Evolutionary conservation across 306 rosid genomes (phyloP), one percentile per base, ranked within the genome.

Genomic region (Quercus rubra): DNA sequence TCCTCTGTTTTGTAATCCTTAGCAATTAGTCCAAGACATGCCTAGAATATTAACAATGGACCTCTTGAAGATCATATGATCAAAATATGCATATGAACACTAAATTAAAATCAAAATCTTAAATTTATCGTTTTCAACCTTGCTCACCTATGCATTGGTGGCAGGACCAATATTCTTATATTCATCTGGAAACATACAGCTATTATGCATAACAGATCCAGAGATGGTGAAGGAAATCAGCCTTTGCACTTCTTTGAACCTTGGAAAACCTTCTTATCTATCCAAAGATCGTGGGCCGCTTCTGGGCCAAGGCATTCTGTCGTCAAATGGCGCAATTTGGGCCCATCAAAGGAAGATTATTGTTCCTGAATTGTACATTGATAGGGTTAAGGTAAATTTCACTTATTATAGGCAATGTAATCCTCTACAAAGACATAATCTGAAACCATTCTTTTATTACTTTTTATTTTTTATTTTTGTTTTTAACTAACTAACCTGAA

Each of bases 201-300:
- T 55, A 15, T 19, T 84, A 7, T 68, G 75, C 35, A 35, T 87
- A 3, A 78, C 83, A 41, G 86, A 84, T 20, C 23, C 54, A 58
- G 88, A 84, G 69, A 76, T 66, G 75, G 88, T 82, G 80, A 87
- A 80, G 77, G 88, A 87, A 67, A 74, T 87, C 11, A 33, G 88
- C 43, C 25, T 51, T 0, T 77, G 58, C 57, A 82, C 77, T 9
- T 73, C 88, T 0, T 64, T 84, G 74, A 64, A 6, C 57, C 69
- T 87, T 35, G 88, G 90, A 52, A 84, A 63, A 77, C 87, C 88
- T 55, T n/a, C 75, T 49, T 78, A 74, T 56, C 54, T 77, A 7
- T 70, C 81, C 1, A 78, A 80, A 63, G 88, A 85, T 19, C 59
- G 27, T 59, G 84, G 83, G 70, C 85, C 88, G 1, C 59, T 87